Percentiles rank a stretch among this genome's conserved stretches.
phyloP scores from a whole-genome alignment of 129 eudicot species.

The Flaveria linearis region DNA sequence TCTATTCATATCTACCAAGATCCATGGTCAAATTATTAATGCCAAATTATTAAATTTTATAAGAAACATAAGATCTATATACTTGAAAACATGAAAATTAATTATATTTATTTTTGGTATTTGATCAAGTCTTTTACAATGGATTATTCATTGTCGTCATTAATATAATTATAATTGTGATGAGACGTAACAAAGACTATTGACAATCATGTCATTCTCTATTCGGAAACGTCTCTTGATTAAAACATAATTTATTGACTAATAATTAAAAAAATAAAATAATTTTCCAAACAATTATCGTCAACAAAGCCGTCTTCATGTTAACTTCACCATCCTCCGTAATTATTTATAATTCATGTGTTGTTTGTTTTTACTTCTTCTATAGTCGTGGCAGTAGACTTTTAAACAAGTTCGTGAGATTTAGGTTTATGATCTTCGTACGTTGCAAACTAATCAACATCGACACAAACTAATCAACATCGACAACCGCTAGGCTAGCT shows the following conservation, averaged over 20 bases:
- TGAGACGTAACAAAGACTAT: background rate
- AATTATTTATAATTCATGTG: background rate
- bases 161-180: background rate
- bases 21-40: background rate
- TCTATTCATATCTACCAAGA: background rate
- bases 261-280: background rate
- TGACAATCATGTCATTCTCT: background rate
- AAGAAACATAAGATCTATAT: background rate
- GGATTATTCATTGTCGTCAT: background rate
- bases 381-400: background rate
- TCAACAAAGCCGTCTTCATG: constrained; percentile 20
- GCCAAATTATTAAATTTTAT: background rate
- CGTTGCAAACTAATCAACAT: background rate
- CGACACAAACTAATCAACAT: no score
- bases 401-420: background rate
- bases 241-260: constrained; percentile 2
- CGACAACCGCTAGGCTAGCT: no score
- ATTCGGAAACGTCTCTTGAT: constrained; percentile 10
- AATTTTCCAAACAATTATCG: background rate
- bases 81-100: background rate
- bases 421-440: background rate
- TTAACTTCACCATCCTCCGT: background rate
- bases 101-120: background rate
- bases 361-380: background rate
- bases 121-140: background rate